These are phyloP conservation scores for Mucuna pruriens DNA, from an alignment of 306 rosid genomes.

Conservation along the genomic window DNA sequence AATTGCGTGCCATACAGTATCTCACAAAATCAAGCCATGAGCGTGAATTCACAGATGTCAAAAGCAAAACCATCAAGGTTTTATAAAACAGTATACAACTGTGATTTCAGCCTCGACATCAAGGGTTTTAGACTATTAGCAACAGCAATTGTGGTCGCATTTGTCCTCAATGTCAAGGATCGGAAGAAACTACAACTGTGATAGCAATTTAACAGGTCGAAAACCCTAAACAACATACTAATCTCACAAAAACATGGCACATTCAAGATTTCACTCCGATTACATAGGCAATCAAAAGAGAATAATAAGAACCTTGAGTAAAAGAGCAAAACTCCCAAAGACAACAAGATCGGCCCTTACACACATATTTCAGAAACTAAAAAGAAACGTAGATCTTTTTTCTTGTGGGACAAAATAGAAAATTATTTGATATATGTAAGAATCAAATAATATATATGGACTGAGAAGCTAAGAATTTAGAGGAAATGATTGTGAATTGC, in stretches of 20 bases:
- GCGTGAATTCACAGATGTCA: background rate
- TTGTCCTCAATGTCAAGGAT: background rate
- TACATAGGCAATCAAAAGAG: background rate
- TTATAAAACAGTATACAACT: background rate
- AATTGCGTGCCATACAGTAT: background rate
- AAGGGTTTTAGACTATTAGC: no score
- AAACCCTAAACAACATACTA: background rate
- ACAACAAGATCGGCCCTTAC: background rate
- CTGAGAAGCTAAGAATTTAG: background rate
- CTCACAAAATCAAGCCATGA: constrained; percentile 9
- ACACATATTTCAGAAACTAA: background rate
- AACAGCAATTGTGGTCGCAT: no score
- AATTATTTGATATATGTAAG: background rate
- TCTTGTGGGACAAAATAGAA: background rate
- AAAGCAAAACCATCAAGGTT: constrained; percentile 8
- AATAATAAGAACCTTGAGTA: background rate
- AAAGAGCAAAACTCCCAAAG: background rate
- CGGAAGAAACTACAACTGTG: background rate
- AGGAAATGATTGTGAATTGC: background rate
- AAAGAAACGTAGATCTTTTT: background rate
- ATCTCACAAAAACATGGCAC: background rate
- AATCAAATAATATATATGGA: background rate
- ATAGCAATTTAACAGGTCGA: background rate
- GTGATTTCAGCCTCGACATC: no score
- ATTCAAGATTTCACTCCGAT: background rate